A percentile compares a stretch with the other conserved stretches of the same genome.
These are phyloP conservation scores for Rhodotorula sp. DNA, from an alignment of 1,284 basidiomycete genomes.

Conservation along the genomic window DNA sequence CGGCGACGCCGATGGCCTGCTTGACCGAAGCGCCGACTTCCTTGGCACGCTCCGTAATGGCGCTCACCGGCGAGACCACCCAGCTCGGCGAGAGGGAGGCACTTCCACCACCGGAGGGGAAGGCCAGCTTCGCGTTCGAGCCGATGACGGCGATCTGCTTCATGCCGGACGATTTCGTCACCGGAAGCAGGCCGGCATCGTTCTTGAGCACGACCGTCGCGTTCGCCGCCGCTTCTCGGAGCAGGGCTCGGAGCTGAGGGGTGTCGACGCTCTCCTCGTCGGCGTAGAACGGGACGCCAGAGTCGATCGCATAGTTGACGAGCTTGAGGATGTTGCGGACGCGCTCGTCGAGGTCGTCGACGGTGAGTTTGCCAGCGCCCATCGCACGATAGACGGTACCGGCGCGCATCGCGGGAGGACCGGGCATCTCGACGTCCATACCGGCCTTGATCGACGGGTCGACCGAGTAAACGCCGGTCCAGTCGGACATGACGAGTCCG, in stretches of 20 bases:
- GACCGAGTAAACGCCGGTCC: constrained; percentile 63
- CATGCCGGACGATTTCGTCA: constrained; percentile 53
- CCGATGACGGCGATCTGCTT: constrained; percentile 73
- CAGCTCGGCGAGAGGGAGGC: constrained; percentile 70
- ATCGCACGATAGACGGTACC: constrained; percentile 59
- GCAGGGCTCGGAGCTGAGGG: constrained; percentile 58
- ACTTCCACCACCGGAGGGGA: constrained; percentile 71
- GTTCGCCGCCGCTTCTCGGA: constrained; percentile 61
- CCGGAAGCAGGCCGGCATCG: constrained; percentile 59
- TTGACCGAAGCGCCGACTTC: constrained; percentile 46
- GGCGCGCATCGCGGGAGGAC: constrained; percentile 49
- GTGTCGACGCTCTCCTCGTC: constrained; percentile 49
- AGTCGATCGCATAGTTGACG: constrained; percentile 34
- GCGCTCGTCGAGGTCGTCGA: constrained; percentile 59
- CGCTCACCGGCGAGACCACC: constrained; percentile 64
- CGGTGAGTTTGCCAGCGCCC: constrained; percentile 59
- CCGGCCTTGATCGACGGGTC: constrained; percentile 67
- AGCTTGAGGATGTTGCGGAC: constrained; percentile 51
- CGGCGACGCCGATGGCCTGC: constrained; percentile 52
- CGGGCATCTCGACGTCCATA: constrained; percentile 67
- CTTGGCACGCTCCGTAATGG: constrained; percentile 56
- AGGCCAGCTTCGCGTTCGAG: constrained; percentile 57
- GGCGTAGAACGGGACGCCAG: constrained; percentile 30
- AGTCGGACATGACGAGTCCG: constrained; percentile 49
- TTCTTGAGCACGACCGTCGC: constrained; percentile 72